Evolutionary conservation across 768 basidiomycete genomes (phyloP).

Genomic region (Coprinopsis sp.): DNA sequence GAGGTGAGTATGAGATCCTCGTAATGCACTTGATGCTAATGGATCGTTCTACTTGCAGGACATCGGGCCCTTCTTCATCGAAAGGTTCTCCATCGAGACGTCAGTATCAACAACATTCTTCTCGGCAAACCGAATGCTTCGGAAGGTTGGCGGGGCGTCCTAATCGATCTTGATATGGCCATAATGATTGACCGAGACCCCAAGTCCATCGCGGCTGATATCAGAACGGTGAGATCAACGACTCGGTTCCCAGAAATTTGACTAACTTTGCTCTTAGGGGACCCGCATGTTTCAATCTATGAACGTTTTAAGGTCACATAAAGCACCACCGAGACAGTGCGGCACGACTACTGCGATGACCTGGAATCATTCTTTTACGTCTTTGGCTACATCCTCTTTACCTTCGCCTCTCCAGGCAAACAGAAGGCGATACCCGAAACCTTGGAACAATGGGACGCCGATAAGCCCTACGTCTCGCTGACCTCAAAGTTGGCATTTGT

Average conservation of each 20-base stretch:
- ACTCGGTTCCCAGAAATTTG: not conserved
- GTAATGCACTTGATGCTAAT: not conserved
- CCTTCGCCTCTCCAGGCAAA: too few species aligned
- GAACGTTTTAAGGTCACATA: not conserved
- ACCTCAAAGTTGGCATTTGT: too few species aligned
- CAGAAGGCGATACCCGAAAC: too few species aligned
- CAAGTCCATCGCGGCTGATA: not conserved
- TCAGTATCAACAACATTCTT: conserved; percentile 1
- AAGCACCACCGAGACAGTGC: not conserved
- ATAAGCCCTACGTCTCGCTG: too few species aligned
- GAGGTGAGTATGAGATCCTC: conserved; percentile 2
- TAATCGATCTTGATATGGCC: conserved; percentile 5
- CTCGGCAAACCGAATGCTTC: not conserved
- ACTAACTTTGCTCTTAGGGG: not conserved
- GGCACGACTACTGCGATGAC: conserved; percentile 4
- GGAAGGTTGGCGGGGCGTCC: not conserved
- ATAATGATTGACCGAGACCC: not conserved
- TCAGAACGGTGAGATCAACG: not conserved
- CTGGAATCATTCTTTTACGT: conserved; percentile 4
- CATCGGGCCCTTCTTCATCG: not conserved
- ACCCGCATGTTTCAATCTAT: not conserved
- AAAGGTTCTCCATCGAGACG: not conserved
- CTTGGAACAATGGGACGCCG: too few species aligned
- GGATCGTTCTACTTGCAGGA: too few species aligned
- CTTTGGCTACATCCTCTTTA: not conserved